Evolutionary conservation across 768 basidiomycete genomes (phyloP).

Genomic region (Lyophyllum shimeji): DNA sequence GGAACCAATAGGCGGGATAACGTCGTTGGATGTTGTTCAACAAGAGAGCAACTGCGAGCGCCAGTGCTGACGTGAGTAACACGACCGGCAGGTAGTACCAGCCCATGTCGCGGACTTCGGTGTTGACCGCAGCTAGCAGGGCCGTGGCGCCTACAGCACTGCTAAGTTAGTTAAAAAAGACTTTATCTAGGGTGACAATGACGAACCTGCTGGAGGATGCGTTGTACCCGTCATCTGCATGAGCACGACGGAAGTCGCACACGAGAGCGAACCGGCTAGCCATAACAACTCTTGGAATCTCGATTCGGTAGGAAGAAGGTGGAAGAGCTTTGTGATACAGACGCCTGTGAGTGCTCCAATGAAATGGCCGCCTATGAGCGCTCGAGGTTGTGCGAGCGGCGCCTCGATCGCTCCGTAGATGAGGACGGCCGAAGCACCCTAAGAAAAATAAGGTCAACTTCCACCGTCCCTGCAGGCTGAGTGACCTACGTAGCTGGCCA

Average conservation of each 20-base stretch:
- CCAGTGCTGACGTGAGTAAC: conserved; percentile 45
- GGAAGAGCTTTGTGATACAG: conserved; percentile 52
- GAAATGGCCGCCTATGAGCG: conserved; percentile 52
- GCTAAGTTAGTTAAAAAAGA: not conserved
- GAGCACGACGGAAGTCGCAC: conserved; percentile 38
- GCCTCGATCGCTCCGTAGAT: conserved; percentile 53
- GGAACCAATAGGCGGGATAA: conserved; percentile 50
- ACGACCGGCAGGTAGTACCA: conserved; percentile 57
- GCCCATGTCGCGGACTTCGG: conserved; percentile 39
- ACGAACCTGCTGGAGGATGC: conserved; percentile 52
- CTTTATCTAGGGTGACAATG: not conserved
- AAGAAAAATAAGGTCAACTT: not conserved
- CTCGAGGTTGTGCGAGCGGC: conserved; percentile 53
- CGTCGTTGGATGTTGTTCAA: conserved; percentile 51
- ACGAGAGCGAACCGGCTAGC: conserved; percentile 48
- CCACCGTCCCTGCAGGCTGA: not conserved
- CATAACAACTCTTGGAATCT: conserved; percentile 45
- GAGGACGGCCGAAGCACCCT: conserved; percentile 58
- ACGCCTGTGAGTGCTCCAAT: conserved; percentile 47
- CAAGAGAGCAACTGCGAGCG: conserved; percentile 43
- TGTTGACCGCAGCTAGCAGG: conserved; percentile 43
- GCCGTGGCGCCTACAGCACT: conserved; percentile 46
- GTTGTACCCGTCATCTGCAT: conserved; percentile 55
- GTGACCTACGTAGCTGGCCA: conserved; percentile 46
- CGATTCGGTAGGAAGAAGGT: conserved; percentile 36